Conservation (phyloP, 208 protist species). For the Leishmania aethiopica region DNA sequence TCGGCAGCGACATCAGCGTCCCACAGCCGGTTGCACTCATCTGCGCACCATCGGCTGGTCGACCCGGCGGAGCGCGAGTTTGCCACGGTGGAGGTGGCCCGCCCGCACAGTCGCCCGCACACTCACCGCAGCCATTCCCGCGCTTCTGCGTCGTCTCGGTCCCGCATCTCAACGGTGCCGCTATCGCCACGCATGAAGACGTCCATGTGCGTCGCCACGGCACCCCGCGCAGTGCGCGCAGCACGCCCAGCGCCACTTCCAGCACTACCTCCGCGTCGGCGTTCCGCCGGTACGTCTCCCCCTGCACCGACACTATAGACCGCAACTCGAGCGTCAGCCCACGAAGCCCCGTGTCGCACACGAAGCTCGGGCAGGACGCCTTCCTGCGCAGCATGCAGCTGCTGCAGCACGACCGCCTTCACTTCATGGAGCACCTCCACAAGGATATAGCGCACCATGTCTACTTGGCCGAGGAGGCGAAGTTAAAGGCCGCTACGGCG, state of each 20-base stretch:
- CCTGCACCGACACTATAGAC: slow-evolving; percentile 11
- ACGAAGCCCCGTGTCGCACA: slow-evolving; percentile 30
- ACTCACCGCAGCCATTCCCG: slow-evolving; percentile 9
- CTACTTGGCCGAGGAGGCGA: slow-evolving; percentile 73
- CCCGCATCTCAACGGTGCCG: background rate
- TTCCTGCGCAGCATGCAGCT: slow-evolving; percentile 68
- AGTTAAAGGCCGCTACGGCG: slow-evolving; percentile 44
- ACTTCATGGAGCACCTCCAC: slow-evolving; percentile 87
- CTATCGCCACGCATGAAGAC: background rate
- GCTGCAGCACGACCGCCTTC: slow-evolving; percentile 81
- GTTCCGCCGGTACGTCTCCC: slow-evolving; percentile 9
- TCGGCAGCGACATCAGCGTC: background rate
- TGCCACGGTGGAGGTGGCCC: slow-evolving; percentile 1
- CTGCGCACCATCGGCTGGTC: slow-evolving; percentile 16
- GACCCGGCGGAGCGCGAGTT: slow-evolving; percentile 44
- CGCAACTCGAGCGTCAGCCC: slow-evolving; percentile 36
- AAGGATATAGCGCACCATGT: slow-evolving; percentile 86
- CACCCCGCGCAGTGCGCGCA: slow-evolving; percentile 8
- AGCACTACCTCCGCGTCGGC: background rate
- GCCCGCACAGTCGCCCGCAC: slow-evolving; percentile 10
- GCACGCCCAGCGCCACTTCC: background rate
- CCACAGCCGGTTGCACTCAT: background rate
- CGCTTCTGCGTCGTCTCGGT: slow-evolving; percentile 9
- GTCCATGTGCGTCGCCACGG: background rate
- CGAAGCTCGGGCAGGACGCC: slow-evolving; percentile 37